phyloP scores from a whole-genome alignment of 2,329 filamentous ascomycete genomes.

The Mycosphaerelloides madeirae region DNA sequence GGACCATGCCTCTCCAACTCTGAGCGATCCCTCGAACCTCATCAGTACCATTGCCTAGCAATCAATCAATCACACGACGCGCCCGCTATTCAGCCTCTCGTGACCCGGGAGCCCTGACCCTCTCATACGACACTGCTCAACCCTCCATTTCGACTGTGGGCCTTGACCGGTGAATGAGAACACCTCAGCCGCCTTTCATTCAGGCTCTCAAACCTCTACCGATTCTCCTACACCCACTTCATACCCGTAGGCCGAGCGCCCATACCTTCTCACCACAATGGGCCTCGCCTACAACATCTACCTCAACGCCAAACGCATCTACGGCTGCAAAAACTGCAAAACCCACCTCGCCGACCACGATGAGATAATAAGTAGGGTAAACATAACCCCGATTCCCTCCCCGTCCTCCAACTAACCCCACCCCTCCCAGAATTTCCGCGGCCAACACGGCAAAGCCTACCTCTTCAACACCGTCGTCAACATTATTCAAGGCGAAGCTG shows the following conservation, averaged over 20 bases:
- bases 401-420: constrained; percentile 3
- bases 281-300: constrained; percentile 47
- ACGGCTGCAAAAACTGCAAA: constrained; percentile 87
- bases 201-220: too few relatives aligned
- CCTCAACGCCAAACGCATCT: constrained; percentile 70
- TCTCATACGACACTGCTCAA: too few relatives aligned
- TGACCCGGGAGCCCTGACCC: too few relatives aligned
- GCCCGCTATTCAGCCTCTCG: too few relatives aligned
- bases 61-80: too few relatives aligned
- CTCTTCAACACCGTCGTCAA: constrained; percentile 95
- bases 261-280: constrained; percentile 19
- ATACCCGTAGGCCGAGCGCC: constrained; percentile 10
- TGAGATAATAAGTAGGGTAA: constrained; percentile 87
- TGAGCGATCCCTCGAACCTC: too few relatives aligned
- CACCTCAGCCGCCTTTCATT: too few relatives aligned
- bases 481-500: constrained; percentile 73
- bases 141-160: too few relatives aligned
- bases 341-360: constrained; percentile 92
- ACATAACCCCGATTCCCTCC: neutral
- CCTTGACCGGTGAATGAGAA: too few relatives aligned
- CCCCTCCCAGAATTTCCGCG: constrained; percentile 77
- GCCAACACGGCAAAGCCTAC: constrained; percentile 96
- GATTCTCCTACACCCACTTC: neutral
- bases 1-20: too few relatives aligned
- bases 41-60: too few relatives aligned